Base-by-base conservation (phyloP, 805 yeast genomes). In the Priceomyces fermenticarens region DNA sequence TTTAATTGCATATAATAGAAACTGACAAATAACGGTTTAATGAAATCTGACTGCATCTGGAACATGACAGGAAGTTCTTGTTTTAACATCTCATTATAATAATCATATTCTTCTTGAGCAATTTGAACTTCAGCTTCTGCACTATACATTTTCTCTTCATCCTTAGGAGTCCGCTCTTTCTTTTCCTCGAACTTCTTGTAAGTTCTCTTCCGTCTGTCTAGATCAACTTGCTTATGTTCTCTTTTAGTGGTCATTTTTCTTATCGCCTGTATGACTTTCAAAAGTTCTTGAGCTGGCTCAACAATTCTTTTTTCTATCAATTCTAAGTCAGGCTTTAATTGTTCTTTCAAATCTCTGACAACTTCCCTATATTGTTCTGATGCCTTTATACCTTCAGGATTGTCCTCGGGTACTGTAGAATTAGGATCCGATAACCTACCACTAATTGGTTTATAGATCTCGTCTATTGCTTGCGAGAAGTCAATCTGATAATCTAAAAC, bases 1-100 rank as follows among this genome's bases (percentile, higher is more conserved):
- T 93, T 93, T 72, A 93, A 78, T 71, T 93, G 99, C 98, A 93
- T 93, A 74, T 81, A 93, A 68, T 93, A 93, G 64, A 93, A 83
- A 41, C 95, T 84, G 54, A 91, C 93, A 67, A 93, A 93, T 54
- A 93, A 72, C 13, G 99, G 99, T 58, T 82, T 84, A 59, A 93
- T 90, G 60, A 93, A 88, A 55, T 89, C 93, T 3, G 89, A 86
- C 64, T 93, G 97, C 65, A 93, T 73, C 54, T 78, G 80, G 65
- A 93, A 93, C 59, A 93, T 71, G 33, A 85, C 68, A 15, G 99
- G 99, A 45, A 93, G 72, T 63, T 93, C 98, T 30, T 75, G 79
- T 67, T 90, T 91, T 65, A 95, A 74, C 88, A 93, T 81, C 48
- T 93, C 95, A 65, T 93, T 95, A 71, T 86, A 93, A 70, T 91